These are phyloP conservation scores for Cetraspora pellucida DNA, from an alignment of 192 early-diverging fungal species.

Conservation along the genomic window DNA sequence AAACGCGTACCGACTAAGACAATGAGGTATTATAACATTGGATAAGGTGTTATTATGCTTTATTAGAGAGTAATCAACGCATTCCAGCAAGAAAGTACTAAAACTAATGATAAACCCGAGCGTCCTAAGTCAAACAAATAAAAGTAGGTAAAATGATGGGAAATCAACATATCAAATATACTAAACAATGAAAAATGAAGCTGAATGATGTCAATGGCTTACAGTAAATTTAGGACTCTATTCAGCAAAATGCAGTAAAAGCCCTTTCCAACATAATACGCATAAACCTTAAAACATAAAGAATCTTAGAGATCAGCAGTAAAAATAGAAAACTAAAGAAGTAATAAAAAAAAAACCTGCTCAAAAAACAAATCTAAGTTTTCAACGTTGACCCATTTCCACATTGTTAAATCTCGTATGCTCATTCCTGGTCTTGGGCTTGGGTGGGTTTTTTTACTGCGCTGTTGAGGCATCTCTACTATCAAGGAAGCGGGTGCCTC, in stretches of 20 bases:
- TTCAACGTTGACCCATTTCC: conserved; percentile 82
- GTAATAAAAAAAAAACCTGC: conserved; percentile 30
- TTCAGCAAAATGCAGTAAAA: conserved; percentile 79
- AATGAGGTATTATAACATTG: conserved; percentile 80
- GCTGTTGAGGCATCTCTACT: conserved; percentile 56
- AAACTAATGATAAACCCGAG: conserved; percentile 88
- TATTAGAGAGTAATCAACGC: conserved; percentile 88
- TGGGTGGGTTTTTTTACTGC: background rate
- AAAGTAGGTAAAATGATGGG: background rate
- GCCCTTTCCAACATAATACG: conserved; percentile 90
- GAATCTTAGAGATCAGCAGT: background rate
- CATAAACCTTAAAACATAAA: conserved; percentile 60
- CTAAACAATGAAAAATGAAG: background rate
- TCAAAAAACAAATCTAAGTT: conserved; percentile 85
- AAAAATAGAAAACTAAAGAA: too few relatives aligned
- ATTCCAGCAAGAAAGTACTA: conserved; percentile 85
- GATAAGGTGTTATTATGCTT: conserved; percentile 66
- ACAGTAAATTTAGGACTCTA: conserved; percentile 77
- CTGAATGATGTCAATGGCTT: conserved; percentile 42
- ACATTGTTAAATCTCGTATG: conserved; percentile 66
- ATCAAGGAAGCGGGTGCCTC: conserved; percentile 67
- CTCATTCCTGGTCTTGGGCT: conserved; percentile 50
- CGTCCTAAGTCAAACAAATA: conserved; percentile 53
- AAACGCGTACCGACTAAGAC: conserved; percentile 60
- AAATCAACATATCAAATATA: background rate